A percentile compares a stretch with the other conserved stretches of the same genome.
phyloP scores from a whole-genome alignment of 192 early-diverging fungal species.

The Entomortierella lignicola region DNA sequence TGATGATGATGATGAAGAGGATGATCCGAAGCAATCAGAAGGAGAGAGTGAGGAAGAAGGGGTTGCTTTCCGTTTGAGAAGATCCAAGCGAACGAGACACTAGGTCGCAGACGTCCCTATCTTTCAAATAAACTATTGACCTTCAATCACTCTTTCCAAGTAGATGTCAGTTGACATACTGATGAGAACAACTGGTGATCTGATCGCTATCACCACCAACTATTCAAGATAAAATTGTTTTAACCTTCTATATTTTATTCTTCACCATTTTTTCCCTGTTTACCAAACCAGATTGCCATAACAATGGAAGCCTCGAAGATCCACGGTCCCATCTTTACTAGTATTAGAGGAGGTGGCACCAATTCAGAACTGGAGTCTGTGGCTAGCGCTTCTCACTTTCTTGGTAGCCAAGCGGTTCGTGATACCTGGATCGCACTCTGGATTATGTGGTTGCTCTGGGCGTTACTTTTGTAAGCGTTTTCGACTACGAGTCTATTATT shows the following conservation, averaged over 20 bases:
- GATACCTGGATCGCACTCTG: slow-evolving; percentile 48
- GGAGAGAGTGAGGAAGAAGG: slow-evolving; percentile 21
- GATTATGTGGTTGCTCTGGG: slow-evolving; percentile 45
- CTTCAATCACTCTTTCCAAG: too few species aligned
- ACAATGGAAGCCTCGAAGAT: too few species aligned
- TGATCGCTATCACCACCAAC: too few species aligned
- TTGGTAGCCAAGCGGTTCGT: slow-evolving; percentile 25
- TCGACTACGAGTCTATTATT: not conserved
- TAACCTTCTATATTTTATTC: too few species aligned
- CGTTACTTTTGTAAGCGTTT: slow-evolving; percentile 33
- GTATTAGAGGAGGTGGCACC: too few species aligned
- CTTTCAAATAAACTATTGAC: not conserved
- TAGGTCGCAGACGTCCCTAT: not conserved
- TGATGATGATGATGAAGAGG: slow-evolving; percentile 14
- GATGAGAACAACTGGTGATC: too few species aligned
- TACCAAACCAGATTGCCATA: too few species aligned
- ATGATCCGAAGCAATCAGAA: slow-evolving; percentile 11
- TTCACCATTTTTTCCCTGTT: too few species aligned
- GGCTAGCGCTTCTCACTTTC: not conserved
- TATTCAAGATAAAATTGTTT: too few species aligned
- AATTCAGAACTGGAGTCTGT: too few species aligned
- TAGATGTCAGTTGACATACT: too few species aligned
- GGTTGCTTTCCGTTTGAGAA: slow-evolving; percentile 5
- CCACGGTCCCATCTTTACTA: too few species aligned
- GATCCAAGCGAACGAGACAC: slow-evolving; percentile 34